Percentiles rank a stretch among this genome's conserved stretches.
These are phyloP conservation scores for Colletotrichum spinosum DNA, from an alignment of 2,329 filamentous ascomycete species.

Conservation along the genomic window DNA sequence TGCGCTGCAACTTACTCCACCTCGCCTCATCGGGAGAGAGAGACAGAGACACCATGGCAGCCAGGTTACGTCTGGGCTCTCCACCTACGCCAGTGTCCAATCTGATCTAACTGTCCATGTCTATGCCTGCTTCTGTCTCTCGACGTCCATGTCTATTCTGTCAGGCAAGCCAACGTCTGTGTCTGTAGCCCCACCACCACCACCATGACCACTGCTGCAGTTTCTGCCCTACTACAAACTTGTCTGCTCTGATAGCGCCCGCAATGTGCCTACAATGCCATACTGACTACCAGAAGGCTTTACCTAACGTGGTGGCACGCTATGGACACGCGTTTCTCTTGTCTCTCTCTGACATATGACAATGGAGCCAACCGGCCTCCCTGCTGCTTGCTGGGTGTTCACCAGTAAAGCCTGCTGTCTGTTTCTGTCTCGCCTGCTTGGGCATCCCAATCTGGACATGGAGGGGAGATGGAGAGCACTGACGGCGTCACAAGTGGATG, in stretches of 20 bases:
- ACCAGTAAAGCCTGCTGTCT: slow-evolving; percentile 29
- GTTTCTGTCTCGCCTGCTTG: slow-evolving; percentile 29
- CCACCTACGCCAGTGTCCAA: too few species aligned
- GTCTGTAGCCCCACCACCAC: slow-evolving; percentile 27
- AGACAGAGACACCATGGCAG: slow-evolving; percentile 1
- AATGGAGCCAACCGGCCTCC: slow-evolving; percentile 30
- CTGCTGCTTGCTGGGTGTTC: slow-evolving; percentile 29
- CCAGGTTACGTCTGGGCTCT: background rate
- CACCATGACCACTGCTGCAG: slow-evolving; percentile 23
- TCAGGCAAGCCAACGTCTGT: background rate
- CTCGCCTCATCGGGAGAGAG: background rate
- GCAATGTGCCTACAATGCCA: slow-evolving; percentile 5
- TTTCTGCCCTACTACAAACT: slow-evolving; percentile 5
- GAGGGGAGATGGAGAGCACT: slow-evolving; percentile 6
- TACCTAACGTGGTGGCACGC: background rate
- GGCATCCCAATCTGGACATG: slow-evolving; percentile 23
- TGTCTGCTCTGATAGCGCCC: background rate
- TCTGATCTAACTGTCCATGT: too few species aligned
- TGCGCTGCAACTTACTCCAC: background rate
- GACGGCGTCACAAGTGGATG: slow-evolving; percentile 15
- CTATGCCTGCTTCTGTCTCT: background rate
- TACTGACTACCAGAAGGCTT: too few species aligned
- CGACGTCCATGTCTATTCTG: slow-evolving; percentile 9
- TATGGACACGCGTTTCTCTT: slow-evolving; percentile 7
- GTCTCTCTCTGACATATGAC: slow-evolving; percentile 18